Evolutionary conservation across 768 basidiomycete species (phyloP).

Genomic region (Pulveroboletus sp.): DNA sequence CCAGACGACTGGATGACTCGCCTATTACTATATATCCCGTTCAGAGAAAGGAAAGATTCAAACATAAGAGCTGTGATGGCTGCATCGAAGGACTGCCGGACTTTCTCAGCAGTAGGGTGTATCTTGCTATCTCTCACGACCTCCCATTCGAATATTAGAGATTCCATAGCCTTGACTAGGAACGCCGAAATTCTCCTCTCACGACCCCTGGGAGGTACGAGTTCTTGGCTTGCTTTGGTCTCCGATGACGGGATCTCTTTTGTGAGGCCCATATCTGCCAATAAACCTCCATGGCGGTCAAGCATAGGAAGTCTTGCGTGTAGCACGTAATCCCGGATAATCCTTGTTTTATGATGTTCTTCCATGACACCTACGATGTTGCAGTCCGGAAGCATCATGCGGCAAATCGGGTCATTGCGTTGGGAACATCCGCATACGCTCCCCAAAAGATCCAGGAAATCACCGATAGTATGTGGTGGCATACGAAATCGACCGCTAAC

Average conservation of each 20-base stretch:
- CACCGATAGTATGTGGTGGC: conserved; percentile 50
- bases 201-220: conserved; percentile 46
- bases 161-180: conserved; percentile 58
- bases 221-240: conserved; percentile 25
- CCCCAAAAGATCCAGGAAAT: conserved; percentile 61
- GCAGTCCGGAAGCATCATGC: conserved; percentile 65
- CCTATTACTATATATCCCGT: conserved; percentile 57
- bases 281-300: conserved; percentile 8
- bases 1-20: conserved; percentile 62
- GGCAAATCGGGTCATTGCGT: conserved; percentile 41
- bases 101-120: conserved; percentile 54
- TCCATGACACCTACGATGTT: conserved; percentile 55
- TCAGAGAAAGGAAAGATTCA: conserved; percentile 59
- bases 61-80: conserved; percentile 63
- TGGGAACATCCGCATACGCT: conserved; percentile 55
- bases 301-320: conserved; percentile 55
- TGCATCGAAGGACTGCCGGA: conserved; percentile 66
- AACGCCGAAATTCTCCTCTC: conserved; percentile 62
- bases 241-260: conserved; percentile 6
- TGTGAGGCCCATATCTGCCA: neutral
- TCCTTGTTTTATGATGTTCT: conserved; percentile 50
- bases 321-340: conserved; percentile 70
- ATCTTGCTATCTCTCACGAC: conserved; percentile 27
- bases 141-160: conserved; percentile 47
- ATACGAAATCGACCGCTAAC: conserved; percentile 37